Evolutionary conservation across 495 filamentous ascomycete species (phyloP), one percentile per base, ranked within the genome.

Genomic region (Penicillium dipodomyicola): DNA sequence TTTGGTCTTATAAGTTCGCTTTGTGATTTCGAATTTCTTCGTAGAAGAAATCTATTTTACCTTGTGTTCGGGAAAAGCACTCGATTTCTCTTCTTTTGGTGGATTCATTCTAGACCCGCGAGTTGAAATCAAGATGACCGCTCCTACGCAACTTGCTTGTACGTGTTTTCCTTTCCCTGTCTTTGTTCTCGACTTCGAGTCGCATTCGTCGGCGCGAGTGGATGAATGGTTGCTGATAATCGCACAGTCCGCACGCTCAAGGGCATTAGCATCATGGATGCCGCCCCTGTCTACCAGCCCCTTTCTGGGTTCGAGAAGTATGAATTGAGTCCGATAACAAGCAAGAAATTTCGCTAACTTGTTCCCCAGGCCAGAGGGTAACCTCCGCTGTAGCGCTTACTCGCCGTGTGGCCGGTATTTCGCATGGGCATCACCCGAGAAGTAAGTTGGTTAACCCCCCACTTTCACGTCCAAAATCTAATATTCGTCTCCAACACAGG

Each of bases 321-420:
- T 42, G 76, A 49, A 20, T 41, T 42, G 35, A 35, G 49, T 7
- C 33, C 40, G 30, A 52, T n/a, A 17, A 53, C 17, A 52, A 15
- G 44, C 27, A 8, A 12, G 20, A 23, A 49, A 11, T 14, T 8
- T 19, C 11, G 50, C 56, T 67, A 37, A 71, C 67, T 69, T 30
- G 67, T 60, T 47, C 42, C 35, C 49, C 65, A 90, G 87, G 73
- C 92, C 95, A 55, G 88, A 96, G 80, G 93, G 92, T 70, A 97
- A 91, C 75, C 81, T 94, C 64, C 87, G 94, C 75, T 97, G 93
- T 71, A 93, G 88, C 75, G 84, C 82, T 62, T 98, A 97, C 80
- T 97, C 93, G 58, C 91, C 92, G 35, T 91, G 91, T 70, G 92
- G 94, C 67, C 88, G 89, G 64, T 98, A 92, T 79, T 94, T 96